These are phyloP conservation scores for Picea sitchensis DNA, from an alignment of 75 land plant species.

Conservation along the genomic window DNA sequence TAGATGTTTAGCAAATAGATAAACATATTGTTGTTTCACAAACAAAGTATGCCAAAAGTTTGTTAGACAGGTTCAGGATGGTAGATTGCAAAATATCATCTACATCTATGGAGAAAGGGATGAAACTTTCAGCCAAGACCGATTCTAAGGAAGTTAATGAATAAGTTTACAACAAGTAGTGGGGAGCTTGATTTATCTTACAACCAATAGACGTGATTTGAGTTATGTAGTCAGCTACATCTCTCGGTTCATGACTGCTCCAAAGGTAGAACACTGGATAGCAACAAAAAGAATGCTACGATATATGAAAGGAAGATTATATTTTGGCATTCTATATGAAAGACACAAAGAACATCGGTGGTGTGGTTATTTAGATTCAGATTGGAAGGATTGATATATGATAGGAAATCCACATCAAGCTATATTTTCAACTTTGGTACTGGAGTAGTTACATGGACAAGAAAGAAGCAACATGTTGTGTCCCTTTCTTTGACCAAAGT, in stretches of 20 bases:
- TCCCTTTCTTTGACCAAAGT: no score
- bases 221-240: slow-evolving; percentile 13
- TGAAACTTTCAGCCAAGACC: neutral
- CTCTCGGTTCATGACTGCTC: slow-evolving; percentile 9
- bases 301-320: slow-evolving; percentile 13
- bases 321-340: slow-evolving; percentile 7
- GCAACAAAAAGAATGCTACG: slow-evolving; percentile 16
- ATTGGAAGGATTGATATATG: neutral
- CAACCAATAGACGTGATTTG: slow-evolving; percentile 24
- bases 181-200: slow-evolving; percentile 17
- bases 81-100: neutral
- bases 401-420: neutral
- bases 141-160: neutral
- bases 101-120: neutral
- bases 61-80: no score
- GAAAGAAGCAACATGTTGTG: no score
- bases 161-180: neutral
- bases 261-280: slow-evolving; percentile 9
- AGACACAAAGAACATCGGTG: no score
- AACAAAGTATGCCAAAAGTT: no score
- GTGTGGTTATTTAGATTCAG: neutral
- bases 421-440: neutral
- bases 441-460: neutral
- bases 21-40: no score
- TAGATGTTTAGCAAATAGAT: no score